Conservation (phyloP, 2,329 filamentous ascomycete species). For the Colletotrichum lupini region DNA sequence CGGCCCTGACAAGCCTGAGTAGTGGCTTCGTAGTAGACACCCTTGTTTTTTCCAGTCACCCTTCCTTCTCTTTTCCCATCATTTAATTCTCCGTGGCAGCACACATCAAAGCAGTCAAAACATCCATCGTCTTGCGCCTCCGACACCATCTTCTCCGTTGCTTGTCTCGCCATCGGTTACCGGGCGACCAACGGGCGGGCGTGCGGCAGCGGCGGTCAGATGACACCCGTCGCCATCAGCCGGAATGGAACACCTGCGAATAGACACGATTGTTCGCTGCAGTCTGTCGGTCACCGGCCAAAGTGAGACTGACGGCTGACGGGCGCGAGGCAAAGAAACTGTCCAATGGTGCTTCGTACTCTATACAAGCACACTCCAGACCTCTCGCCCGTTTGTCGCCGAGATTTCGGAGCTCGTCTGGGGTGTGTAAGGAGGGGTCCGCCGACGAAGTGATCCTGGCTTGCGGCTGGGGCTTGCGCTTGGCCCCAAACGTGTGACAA, state of each 20-base stretch:
- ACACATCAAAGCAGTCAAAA: conserved; percentile 26
- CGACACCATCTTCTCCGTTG: conserved; percentile 8
- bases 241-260: conserved; percentile 34
- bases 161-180: conserved; percentile 20
- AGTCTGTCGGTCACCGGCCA: neutral
- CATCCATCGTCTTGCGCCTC: conserved; percentile 13
- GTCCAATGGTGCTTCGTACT: neutral
- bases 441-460: conserved; percentile 29
- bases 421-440: conserved; percentile 16
- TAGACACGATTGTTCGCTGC: conserved; percentile 25
- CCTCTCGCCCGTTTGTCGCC: conserved; percentile 30
- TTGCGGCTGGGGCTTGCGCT: conserved; percentile 31
- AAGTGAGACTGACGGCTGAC: conserved; percentile 5
- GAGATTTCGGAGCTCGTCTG: conserved; percentile 32
- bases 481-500: conserved; percentile 28
- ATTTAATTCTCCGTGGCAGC: conserved; percentile 19
- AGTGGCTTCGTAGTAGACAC: neutral
- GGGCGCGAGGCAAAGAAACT: conserved; percentile 3
- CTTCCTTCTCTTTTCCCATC: neutral
- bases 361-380: conserved; percentile 18
- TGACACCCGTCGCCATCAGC: conserved; percentile 26
- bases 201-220: conserved; percentile 26
- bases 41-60: neutral
- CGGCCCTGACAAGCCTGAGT: neutral
- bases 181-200: conserved; percentile 19